phyloP scores from a whole-genome alignment of 768 basidiomycete species.

The Coprinopsis strossmayeri region DNA sequence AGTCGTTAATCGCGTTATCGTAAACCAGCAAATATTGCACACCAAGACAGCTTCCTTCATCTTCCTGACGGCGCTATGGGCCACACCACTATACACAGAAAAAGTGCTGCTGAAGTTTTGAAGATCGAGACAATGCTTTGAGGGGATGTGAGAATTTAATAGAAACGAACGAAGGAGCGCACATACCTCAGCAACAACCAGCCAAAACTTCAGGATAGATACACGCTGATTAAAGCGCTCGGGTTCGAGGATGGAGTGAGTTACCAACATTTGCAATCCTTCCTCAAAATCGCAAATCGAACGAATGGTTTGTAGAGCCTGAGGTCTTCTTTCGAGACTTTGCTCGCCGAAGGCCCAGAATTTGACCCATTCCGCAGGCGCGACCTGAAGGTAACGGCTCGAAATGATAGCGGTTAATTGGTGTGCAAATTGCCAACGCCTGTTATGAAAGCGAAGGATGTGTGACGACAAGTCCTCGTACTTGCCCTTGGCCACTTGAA shows the following conservation, averaged over 20 bases:
- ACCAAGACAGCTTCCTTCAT: slow-evolving; percentile 31
- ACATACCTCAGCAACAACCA: slow-evolving; percentile 38
- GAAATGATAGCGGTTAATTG: slow-evolving; percentile 37
- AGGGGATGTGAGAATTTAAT: background rate
- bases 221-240: slow-evolving; percentile 17
- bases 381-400: slow-evolving; percentile 29
- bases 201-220: slow-evolving; percentile 32
- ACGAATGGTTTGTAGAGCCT: slow-evolving; percentile 12
- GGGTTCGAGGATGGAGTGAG: slow-evolving; percentile 24
- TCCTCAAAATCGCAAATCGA: slow-evolving; percentile 29
- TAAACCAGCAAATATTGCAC: too few species aligned
- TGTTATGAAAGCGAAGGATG: slow-evolving; percentile 24
- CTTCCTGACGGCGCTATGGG: slow-evolving; percentile 30
- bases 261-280: slow-evolving; percentile 33
- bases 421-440: slow-evolving; percentile 23
- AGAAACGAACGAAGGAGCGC: background rate
- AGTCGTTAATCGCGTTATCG: too few species aligned
- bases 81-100: slow-evolving; percentile 35
- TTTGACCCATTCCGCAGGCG: slow-evolving; percentile 36
- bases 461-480: slow-evolving; percentile 13
- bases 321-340: slow-evolving; percentile 11
- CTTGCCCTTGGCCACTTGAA: background rate
- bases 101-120: slow-evolving; percentile 40
- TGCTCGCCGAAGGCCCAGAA: slow-evolving; percentile 29
- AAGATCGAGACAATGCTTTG: slow-evolving; percentile 36